Evolutionary conservation across 2,329 filamentous ascomycete species (phyloP).

Genomic region (Penicillium verrucosum): DNA sequence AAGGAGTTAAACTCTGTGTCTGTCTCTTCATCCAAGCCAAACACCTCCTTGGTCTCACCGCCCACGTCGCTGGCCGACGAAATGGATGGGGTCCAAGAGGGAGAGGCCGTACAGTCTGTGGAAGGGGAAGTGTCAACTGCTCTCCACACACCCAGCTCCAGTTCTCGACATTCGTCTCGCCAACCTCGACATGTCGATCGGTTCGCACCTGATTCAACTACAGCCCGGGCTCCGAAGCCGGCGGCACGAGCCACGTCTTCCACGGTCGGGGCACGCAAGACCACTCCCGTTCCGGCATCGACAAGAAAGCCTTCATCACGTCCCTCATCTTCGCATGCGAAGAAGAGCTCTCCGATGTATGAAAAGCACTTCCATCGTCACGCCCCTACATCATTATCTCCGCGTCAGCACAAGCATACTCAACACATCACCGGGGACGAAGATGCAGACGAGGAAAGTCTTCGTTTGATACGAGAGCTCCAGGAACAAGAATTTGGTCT

Average conservation of each 20-base stretch:
- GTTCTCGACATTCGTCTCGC: conserved; percentile 45
- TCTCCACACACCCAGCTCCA: conserved; percentile 39
- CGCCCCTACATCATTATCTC: conserved; percentile 24
- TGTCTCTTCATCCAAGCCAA: conserved; percentile 30
- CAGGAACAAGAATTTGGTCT: conserved; percentile 48
- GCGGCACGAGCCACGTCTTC: conserved; percentile 21
- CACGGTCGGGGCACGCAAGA: conserved; percentile 19
- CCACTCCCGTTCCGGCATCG: conserved; percentile 28
- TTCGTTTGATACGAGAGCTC: conserved; percentile 45
- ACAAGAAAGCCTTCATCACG: conserved; percentile 36
- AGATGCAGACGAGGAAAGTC: conserved; percentile 42
- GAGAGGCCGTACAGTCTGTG: conserved; percentile 28
- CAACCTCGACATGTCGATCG: conserved; percentile 43
- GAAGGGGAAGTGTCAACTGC: conserved; percentile 29
- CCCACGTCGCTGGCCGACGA: conserved; percentile 46
- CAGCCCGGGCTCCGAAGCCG: conserved; percentile 25
- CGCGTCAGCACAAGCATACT: conserved; percentile 26
- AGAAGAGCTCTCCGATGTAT: conserved; percentile 37
- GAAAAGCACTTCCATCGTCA: conserved; percentile 39
- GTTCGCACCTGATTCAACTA: conserved; percentile 35
- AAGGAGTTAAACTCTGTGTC: conserved; percentile 29
- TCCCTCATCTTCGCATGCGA: conserved; percentile 38
- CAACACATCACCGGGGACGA: conserved; percentile 31
- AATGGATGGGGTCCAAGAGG: conserved; percentile 34
- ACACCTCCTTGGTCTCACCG: conserved; percentile 43